These are phyloP conservation scores for Styphnolobium japonicum DNA, from an alignment of 306 rosid species.

Conservation along the genomic window DNA sequence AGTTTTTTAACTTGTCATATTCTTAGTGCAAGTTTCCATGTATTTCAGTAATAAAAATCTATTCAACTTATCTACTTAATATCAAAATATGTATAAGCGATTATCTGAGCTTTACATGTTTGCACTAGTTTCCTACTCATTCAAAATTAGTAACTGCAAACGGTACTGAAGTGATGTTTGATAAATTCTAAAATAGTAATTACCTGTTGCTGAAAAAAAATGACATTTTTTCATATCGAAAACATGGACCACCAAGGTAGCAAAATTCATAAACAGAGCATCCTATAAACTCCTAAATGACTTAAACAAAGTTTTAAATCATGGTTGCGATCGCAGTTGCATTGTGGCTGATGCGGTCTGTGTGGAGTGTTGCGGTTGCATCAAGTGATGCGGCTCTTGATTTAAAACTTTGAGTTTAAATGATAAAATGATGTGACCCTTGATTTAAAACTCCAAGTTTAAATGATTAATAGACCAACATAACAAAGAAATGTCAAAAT, in stretches of 20 bases:
- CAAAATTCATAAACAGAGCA: constrained; percentile 9
- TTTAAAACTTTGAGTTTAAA: no score
- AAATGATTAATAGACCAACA: background rate
- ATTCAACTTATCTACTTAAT: background rate
- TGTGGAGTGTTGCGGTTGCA: no score
- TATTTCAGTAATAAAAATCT: background rate
- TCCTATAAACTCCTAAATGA: background rate
- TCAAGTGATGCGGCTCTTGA: no score
- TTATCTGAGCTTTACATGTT: background rate
- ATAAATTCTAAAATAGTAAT: background rate
- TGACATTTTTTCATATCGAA: background rate
- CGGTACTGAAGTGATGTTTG: background rate
- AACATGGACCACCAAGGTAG: background rate
- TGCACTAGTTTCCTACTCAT: background rate
- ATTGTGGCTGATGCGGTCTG: no score
- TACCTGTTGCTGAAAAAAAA: background rate
- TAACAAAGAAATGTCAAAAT: background rate
- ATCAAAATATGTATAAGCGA: background rate
- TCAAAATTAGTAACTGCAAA: constrained; percentile 5
- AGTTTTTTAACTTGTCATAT: background rate
- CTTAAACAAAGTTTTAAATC: no score
- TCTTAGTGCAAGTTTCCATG: background rate
- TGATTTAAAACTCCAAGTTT: no score
- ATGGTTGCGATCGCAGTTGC: no score
- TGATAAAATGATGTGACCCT: no score